Evolutionary conservation across 2,329 filamentous ascomycete species (phyloP).

Genomic region (Rachicladosporium sp.): DNA sequence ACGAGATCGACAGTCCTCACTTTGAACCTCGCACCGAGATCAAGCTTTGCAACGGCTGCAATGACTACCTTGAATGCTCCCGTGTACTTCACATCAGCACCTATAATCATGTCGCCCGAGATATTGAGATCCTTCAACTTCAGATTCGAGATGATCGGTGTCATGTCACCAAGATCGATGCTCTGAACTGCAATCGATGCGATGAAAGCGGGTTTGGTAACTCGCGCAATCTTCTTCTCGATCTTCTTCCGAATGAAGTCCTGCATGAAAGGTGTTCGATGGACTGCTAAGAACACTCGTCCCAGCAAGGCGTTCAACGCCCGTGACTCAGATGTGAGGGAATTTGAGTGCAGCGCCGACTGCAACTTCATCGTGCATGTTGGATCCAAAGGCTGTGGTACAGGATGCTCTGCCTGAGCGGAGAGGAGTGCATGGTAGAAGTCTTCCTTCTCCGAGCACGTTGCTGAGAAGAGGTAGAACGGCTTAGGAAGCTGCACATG

Average conservation of each 20-base stretch:
- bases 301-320: constrained; percentile 92
- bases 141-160: constrained; percentile 80
- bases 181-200: constrained; percentile 67
- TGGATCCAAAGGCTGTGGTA: constrained; percentile 65
- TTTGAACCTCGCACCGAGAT: constrained; percentile 80
- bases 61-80: constrained; percentile 85
- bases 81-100: constrained; percentile 77
- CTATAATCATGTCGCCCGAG: constrained; percentile 77
- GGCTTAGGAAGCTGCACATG: constrained; percentile 45
- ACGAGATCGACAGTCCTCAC: constrained; percentile 79
- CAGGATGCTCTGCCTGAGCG: constrained; percentile 53
- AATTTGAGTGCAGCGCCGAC: constrained; percentile 74
- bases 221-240: constrained; percentile 88
- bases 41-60: constrained; percentile 82
- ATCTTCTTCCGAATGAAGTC: constrained; percentile 66
- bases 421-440: constrained; percentile 91
- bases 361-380: constrained; percentile 82
- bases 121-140: constrained; percentile 79
- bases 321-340: constrained; percentile 71
- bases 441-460: constrained; percentile 92
- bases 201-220: constrained; percentile 83
- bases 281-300: constrained; percentile 73
- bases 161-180: constrained; percentile 75
- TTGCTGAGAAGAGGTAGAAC: constrained; percentile 90
- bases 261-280: constrained; percentile 73